Conservation (phyloP, 2,329 filamentous ascomycete genomes). For the Aspergillus pseudotamarii region DNA sequence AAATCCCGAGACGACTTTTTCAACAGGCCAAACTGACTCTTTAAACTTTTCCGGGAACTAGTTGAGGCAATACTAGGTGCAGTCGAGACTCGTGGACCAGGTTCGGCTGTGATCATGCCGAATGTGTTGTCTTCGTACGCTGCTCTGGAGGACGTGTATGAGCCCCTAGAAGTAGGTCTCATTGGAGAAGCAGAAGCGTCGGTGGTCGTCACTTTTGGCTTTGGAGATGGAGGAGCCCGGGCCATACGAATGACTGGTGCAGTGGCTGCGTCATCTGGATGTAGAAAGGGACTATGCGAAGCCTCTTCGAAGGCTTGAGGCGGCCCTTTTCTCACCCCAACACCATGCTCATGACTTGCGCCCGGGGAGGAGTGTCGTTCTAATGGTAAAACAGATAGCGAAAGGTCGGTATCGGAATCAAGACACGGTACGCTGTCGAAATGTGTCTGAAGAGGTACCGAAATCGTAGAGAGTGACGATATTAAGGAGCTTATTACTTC, state of each 20-base stretch:
- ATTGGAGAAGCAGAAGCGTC: conserved; percentile 28
- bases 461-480: conserved; percentile 62
- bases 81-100: conserved; percentile 41
- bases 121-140: conserved; percentile 39
- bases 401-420: conserved; percentile 43
- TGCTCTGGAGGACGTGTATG: conserved; percentile 37
- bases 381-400: conserved; percentile 33
- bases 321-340: conserved; percentile 74
- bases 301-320: conserved; percentile 59
- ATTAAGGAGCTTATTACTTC: conserved; percentile 62
- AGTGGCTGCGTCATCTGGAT: conserved; percentile 60
- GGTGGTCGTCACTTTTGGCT: conserved; percentile 59
- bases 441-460: conserved; percentile 67
- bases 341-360: conserved; percentile 44
- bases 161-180: conserved; percentile 41
- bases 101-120: conserved; percentile 45
- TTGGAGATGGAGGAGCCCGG: conserved; percentile 77
- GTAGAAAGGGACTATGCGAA: conserved; percentile 52
- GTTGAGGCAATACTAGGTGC: conserved; percentile 44
- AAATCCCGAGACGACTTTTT: conserved; percentile 43
- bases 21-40: conserved; percentile 36
- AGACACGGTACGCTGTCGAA: conserved; percentile 62
- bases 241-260: conserved; percentile 79
- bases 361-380: conserved; percentile 19
- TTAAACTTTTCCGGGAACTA: conserved; percentile 44